Conservation (phyloP, 1,284 basidiomycete genomes). For the Sporisorium iseilematis-ciliati region DNA sequence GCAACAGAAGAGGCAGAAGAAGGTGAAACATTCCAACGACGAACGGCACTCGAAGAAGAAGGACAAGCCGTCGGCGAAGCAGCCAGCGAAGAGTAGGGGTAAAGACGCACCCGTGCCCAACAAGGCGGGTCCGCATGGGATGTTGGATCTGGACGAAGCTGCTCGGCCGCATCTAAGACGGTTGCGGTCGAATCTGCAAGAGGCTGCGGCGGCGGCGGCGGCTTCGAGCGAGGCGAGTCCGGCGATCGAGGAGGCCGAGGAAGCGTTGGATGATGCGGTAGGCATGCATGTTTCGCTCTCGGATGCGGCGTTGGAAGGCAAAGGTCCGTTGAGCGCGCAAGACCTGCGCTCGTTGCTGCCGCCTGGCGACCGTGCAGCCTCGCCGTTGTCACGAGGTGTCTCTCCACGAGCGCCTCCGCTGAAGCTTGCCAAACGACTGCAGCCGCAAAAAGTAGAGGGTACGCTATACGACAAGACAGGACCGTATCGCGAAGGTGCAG, state of each 20-base stretch:
- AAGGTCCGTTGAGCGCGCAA: slow-evolving; percentile 38
- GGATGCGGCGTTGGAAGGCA: slow-evolving; percentile 42
- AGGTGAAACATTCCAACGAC: slow-evolving; percentile 11
- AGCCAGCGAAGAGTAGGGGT: slow-evolving; percentile 11
- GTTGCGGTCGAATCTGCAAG: slow-evolving; percentile 42
- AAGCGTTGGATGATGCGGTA: slow-evolving; percentile 22
- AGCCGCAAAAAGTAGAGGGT: slow-evolving; percentile 62
- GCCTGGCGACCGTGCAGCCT: background rate
- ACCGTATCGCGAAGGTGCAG: slow-evolving; percentile 64
- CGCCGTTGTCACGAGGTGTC: slow-evolving; percentile 12
- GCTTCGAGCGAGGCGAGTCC: slow-evolving; percentile 27
- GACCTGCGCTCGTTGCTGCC: slow-evolving; percentile 26
- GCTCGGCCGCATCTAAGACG: slow-evolving; percentile 37
- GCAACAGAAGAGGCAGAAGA: slow-evolving; percentile 17
- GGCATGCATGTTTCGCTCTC: slow-evolving; percentile 34
- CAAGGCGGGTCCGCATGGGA: slow-evolving; percentile 29
- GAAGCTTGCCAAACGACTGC: slow-evolving; percentile 50
- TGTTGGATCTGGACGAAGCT: slow-evolving; percentile 40
- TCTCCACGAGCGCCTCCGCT: slow-evolving; percentile 49
- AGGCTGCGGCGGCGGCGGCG: slow-evolving; percentile 55
- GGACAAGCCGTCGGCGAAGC: slow-evolving; percentile 20
- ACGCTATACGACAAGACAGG: slow-evolving; percentile 66
- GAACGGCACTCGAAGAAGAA: slow-evolving; percentile 27
- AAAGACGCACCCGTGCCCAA: slow-evolving; percentile 25
- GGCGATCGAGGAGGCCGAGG: slow-evolving; percentile 13